These are phyloP conservation scores for Lolium rigidum DNA, from an alignment of 176 grass and related monocot species.

Conservation along the genomic window DNA sequence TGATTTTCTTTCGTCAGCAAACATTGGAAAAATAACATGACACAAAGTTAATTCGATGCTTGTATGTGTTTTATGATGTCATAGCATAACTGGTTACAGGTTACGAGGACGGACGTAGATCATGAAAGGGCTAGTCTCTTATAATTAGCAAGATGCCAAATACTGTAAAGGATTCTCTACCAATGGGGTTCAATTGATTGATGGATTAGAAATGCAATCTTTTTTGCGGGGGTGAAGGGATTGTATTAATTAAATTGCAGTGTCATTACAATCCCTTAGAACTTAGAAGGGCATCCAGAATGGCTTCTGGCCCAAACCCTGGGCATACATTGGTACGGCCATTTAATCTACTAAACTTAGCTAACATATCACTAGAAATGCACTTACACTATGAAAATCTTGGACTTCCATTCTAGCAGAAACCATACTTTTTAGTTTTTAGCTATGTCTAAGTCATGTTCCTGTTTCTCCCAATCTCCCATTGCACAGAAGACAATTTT, in stretches of 20 bases:
- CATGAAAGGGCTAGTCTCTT: background rate
- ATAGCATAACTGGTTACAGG: background rate
- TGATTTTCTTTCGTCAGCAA: slow-evolving; percentile 16
- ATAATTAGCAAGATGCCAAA: background rate
- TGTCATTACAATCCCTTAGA: too few species aligned
- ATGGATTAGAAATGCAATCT: slow-evolving; percentile 8
- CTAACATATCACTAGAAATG: background rate
- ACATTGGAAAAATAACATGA: background rate
- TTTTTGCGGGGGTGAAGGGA: too few species aligned
- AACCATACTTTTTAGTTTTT: background rate
- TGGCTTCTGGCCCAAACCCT: too few species aligned
- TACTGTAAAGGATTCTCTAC: background rate
- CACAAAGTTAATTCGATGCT: background rate
- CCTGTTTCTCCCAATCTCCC: slow-evolving; percentile 4
- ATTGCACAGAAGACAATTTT: background rate
- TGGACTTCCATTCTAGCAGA: background rate
- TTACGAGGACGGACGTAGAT: background rate
- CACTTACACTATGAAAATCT: background rate
- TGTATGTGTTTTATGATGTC: background rate
- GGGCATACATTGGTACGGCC: too few species aligned
- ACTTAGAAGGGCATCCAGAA: too few species aligned
- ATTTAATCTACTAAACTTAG: too few species aligned
- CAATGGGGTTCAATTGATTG: background rate
- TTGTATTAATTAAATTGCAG: too few species aligned
- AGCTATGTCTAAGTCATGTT: background rate